Conservation (phyloP, 2,329 filamentous ascomycete species). For the Atkinsonella hypoxylon region DNA sequence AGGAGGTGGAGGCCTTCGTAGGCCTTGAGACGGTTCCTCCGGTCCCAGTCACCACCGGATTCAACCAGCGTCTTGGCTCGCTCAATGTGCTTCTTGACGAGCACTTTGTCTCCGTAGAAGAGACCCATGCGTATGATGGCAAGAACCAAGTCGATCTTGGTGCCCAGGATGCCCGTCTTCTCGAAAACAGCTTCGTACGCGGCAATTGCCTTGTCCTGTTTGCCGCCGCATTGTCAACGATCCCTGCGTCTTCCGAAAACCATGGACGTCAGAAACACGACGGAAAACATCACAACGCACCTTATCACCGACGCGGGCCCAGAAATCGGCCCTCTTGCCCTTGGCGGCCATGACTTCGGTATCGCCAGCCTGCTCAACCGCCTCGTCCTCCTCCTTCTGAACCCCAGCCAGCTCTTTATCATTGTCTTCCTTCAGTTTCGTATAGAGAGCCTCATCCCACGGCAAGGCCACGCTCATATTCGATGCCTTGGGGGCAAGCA, state of each 20-base stretch:
- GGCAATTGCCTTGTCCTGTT: slow-evolving; percentile 82
- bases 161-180: slow-evolving; percentile 92
- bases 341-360: slow-evolving; percentile 87
- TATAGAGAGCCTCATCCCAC: slow-evolving; percentile 87
- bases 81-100: slow-evolving; percentile 90
- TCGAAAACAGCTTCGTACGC: slow-evolving; percentile 90
- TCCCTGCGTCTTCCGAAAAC: not conserved
- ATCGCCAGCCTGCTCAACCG: slow-evolving; percentile 89
- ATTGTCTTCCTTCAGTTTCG: slow-evolving; percentile 63
- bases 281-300: slow-evolving; percentile 30
- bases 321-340: slow-evolving; percentile 93
- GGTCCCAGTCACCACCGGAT: slow-evolving; percentile 94
- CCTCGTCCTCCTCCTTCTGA: slow-evolving; percentile 85
- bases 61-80: slow-evolving; percentile 84
- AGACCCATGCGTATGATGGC: slow-evolving; percentile 92
- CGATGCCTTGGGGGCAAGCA: slow-evolving; percentile 61
- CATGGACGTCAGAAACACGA: not conserved
- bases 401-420: slow-evolving; percentile 63
- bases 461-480: slow-evolving; percentile 56
- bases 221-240: not conserved
- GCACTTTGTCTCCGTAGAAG: slow-evolving; percentile 87
- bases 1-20: slow-evolving; percentile 93
- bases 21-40: slow-evolving; percentile 94
- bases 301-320: slow-evolving; percentile 93
- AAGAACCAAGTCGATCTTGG: slow-evolving; percentile 93